phyloP scores from a whole-genome alignment of 2,329 filamentous ascomycete genomes.

The Xylaria polymorpha region DNA sequence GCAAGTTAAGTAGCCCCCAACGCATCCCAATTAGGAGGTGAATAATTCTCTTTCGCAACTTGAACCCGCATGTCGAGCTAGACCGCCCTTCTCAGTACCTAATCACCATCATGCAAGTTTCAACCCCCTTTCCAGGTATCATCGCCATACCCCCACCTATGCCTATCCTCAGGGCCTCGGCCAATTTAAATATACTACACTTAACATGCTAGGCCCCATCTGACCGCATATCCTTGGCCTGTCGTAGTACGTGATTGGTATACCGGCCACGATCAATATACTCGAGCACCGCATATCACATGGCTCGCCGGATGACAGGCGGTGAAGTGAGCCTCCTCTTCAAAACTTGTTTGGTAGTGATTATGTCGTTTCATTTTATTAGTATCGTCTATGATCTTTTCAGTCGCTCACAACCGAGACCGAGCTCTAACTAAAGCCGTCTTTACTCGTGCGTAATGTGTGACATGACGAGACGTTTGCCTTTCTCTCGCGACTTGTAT shows the following conservation, averaged over 20 bases:
- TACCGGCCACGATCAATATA: not conserved
- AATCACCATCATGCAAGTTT: too few relatives aligned
- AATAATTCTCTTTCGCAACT: too few relatives aligned
- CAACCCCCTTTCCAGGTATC: too few relatives aligned
- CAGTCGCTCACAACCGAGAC: constrained; percentile 21
- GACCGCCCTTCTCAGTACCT: too few relatives aligned
- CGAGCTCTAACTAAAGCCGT: constrained; percentile 26
- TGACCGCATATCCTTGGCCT: constrained; percentile 3
- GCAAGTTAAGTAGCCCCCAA: too few relatives aligned
- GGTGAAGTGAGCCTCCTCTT: not conserved
- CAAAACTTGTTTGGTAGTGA: constrained; percentile 19
- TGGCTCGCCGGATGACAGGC: not conserved
- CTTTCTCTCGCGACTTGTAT: constrained; percentile 26
- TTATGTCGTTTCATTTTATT: constrained; percentile 36
- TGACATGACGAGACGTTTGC: constrained; percentile 27
- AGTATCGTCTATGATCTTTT: constrained; percentile 34
- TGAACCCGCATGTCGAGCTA: too few relatives aligned
- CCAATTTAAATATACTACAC: not conserved
- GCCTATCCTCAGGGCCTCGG: not conserved
- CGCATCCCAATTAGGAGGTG: too few relatives aligned
- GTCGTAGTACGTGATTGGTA: not conserved
- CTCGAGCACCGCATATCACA: not conserved
- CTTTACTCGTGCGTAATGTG: constrained; percentile 31
- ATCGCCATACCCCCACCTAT: too few relatives aligned
- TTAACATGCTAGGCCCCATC: not conserved